Conservation (phyloP, 1,284 basidiomycete species). For the Phlebopus sp. region DNA sequence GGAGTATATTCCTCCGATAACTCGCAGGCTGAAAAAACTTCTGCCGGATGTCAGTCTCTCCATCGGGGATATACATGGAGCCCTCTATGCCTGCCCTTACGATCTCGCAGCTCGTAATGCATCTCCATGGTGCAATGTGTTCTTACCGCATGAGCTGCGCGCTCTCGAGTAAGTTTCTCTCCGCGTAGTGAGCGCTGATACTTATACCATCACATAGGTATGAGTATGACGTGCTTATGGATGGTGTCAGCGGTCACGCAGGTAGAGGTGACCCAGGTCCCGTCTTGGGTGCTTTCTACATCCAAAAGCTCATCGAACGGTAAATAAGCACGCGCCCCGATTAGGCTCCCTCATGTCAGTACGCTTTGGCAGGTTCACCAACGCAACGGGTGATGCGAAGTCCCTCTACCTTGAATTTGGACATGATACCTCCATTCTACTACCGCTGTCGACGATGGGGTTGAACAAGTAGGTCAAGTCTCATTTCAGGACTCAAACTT, state of each 20-base stretch:
- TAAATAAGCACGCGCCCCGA: constrained; percentile 10
- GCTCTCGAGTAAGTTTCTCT: constrained; percentile 36
- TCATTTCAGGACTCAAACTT: neutral
- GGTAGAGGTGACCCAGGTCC: constrained; percentile 39
- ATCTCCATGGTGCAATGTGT: constrained; percentile 44
- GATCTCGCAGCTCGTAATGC: constrained; percentile 38
- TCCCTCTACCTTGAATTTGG: constrained; percentile 46
- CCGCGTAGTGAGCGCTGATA: neutral
- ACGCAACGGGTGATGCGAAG: constrained; percentile 33
- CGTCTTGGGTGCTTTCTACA: constrained; percentile 41
- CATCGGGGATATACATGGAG: constrained; percentile 38
- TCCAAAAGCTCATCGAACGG: constrained; percentile 44
- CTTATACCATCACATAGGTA: constrained; percentile 25
- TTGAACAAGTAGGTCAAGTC: constrained; percentile 35
- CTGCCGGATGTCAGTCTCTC: constrained; percentile 35
- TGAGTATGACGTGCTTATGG: constrained; percentile 47
- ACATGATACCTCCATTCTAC: constrained; percentile 48
- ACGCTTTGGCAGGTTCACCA: constrained; percentile 35
- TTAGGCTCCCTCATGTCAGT: neutral
- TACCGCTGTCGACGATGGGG: constrained; percentile 42
- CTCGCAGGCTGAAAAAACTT: constrained; percentile 35
- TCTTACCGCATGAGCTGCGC: constrained; percentile 36
- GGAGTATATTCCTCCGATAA: constrained; percentile 40
- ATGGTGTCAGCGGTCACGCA: constrained; percentile 43
- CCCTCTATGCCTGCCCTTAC: constrained; percentile 46